A percentile compares a stretch with the other conserved stretches of the same genome.
Evolutionary conservation across 352 stramenopile genomes (phyloP).

Genomic region (Globisporangium carolinianum): DNA sequence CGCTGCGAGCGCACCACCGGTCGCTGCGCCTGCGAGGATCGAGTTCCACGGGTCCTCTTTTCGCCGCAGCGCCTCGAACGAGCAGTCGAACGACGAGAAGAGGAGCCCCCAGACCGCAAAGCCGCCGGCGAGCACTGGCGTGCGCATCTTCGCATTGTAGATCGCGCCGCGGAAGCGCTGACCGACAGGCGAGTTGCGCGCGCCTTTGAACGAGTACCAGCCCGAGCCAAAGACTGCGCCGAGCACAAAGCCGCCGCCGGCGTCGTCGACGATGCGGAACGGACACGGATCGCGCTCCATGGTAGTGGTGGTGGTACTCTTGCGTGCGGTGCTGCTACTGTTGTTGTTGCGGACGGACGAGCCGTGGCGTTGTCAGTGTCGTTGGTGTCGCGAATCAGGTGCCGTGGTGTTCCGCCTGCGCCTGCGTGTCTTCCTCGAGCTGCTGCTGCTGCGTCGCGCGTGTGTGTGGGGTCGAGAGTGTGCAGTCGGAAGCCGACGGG

Average conservation of each 20-base stretch:
- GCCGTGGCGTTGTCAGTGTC: background rate
- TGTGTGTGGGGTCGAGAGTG: background rate
- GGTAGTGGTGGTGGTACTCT: background rate
- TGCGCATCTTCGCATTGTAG: slow-evolving; percentile 93
- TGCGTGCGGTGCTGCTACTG: background rate
- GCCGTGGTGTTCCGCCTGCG: too few species aligned
- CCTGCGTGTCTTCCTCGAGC: background rate
- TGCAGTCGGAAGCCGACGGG: background rate
- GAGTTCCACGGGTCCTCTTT: slow-evolving; percentile 99
- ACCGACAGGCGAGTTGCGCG: slow-evolving; percentile 89
- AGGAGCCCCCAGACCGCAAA: slow-evolving; percentile 96
- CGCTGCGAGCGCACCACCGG: slow-evolving; percentile 93
- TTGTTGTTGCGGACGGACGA: background rate
- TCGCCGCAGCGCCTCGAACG: slow-evolving; percentile 93
- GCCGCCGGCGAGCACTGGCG: slow-evolving; percentile 89
- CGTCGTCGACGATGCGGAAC: slow-evolving; percentile 98
- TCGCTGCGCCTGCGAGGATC: slow-evolving; percentile 96
- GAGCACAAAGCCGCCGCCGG: slow-evolving; percentile 96
- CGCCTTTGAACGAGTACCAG: slow-evolving; percentile 96
- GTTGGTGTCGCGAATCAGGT: background rate
- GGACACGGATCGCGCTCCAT: slow-evolving; percentile 95
- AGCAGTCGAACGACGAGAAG: slow-evolving; percentile 98
- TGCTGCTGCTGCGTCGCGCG: background rate
- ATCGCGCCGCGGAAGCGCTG: slow-evolving; percentile 88
- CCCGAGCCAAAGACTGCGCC: slow-evolving; percentile 93